These are phyloP conservation scores for Lactarius indigo DNA, from an alignment of 768 basidiomycete genomes.

Conservation along the genomic window DNA sequence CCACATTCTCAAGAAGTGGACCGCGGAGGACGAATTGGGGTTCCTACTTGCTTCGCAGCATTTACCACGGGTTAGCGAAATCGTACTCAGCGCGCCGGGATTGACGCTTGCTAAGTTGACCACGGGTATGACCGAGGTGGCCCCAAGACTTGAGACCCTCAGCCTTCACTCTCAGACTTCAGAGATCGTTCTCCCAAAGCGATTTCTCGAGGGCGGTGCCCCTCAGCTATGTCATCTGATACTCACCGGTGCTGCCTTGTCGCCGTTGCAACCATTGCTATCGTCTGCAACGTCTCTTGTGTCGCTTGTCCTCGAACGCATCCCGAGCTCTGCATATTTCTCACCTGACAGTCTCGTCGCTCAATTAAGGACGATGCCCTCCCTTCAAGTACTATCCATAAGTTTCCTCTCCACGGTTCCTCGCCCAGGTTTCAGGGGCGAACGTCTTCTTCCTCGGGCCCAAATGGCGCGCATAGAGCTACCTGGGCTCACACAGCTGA, in stretches of 20 bases:
- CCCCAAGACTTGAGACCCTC: conserved; percentile 11
- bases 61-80: conserved; percentile 1
- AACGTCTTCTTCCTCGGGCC: background rate
- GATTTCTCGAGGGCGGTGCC: conserved; percentile 8
- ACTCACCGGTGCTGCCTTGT: conserved; percentile 11
- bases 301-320: conserved; percentile 18
- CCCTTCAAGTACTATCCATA: conserved; percentile 9
- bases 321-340: conserved; percentile 13
- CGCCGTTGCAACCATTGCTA: conserved; percentile 5
- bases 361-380: conserved; percentile 9
- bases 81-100: conserved; percentile 12
- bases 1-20: conserved; percentile 8
- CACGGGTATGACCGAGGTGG: conserved; percentile 1
- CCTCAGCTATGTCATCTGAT: conserved; percentile 12
- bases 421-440: conserved; percentile 8
- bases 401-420: conserved; percentile 15
- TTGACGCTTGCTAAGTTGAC: conserved; percentile 2
- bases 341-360: conserved; percentile 9
- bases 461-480: conserved; percentile 5
- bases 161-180: conserved; percentile 12
- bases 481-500: conserved; percentile 10
- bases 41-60: conserved; percentile 3
- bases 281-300: conserved; percentile 9
- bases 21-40: background rate
- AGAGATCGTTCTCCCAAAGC: conserved; percentile 11